Evolutionary conservation across 139 green algal genomes (phyloP), one percentile per base, ranked within the genome.

Genomic region (Chlamydomonas eustigma): DNA sequence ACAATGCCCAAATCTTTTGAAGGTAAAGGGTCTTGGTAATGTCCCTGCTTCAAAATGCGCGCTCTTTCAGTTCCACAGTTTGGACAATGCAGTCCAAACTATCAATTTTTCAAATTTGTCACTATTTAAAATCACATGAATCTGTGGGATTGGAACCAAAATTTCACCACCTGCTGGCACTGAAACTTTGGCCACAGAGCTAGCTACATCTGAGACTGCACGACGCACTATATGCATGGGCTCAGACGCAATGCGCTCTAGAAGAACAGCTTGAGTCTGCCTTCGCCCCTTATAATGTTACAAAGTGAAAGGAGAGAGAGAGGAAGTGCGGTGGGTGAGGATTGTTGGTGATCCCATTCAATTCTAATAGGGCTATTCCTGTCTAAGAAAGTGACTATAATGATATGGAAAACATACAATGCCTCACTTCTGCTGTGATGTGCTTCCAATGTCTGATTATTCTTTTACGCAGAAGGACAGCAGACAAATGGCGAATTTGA

Each of bases 381-480:
- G n/a, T n/a, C n/a, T n/a, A 58, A 58, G 12, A 58, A 12, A 58
- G 44, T 12, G 12, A 58, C 12, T 58, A 18, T 28, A 58, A 58
- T 58, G 44, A 58, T 12, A 18, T 12, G 44, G 12, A 58, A 58
- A 18, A 12, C 18, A 58, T 28, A 58, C 44, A 12, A 12, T 18
- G 5, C 37, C 79, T 32, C 28, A 85, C 83, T 74, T 78, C 66
- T 1, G 44, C 36, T 1, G 64, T 4, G 2, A 88, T 68, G 32
- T 82, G 84, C 37, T 37, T 51, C 88, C 87, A 94, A 34, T 87
- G 87, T 8, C 82, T 73, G 1, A 63, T 73, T 4, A 93, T 79
- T n/a, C 81, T 73, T 67, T 92, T 93, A 6, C 90, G 81, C 58
- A 93, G 70, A 44, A 92, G 81, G 36, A 93, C 86, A 2, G 88